A percentile compares a stretch with the other conserved stretches of the same genome.
phyloP scores from a whole-genome alignment of 208 protist genomes.

The Trypanosoma rangeli region DNA sequence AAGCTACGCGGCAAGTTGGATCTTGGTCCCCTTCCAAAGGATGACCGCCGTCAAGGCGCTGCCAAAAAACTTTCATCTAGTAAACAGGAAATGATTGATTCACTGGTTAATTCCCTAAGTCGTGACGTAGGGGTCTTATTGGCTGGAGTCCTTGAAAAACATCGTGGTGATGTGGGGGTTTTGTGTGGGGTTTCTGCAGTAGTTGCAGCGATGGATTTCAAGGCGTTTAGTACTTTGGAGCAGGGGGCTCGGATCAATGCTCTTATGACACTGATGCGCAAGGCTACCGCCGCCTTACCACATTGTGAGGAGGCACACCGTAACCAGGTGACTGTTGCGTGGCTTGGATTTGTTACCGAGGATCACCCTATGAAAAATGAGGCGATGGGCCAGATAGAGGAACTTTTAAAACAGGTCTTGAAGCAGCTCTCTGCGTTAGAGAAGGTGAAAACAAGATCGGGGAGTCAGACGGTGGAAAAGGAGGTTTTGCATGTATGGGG shows the following conservation, averaged over 20 bases:
- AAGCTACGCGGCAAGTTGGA: constrained; percentile 32
- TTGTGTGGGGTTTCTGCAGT: constrained; percentile 46
- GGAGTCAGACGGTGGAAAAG: neutral
- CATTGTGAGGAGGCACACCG: constrained; percentile 31
- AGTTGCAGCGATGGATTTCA: constrained; percentile 54
- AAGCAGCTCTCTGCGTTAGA: constrained; percentile 36
- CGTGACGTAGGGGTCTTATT: constrained; percentile 51
- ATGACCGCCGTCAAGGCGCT: constrained; percentile 23
- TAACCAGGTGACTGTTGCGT: constrained; percentile 54
- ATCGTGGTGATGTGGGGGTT: constrained; percentile 49
- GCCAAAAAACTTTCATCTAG: constrained; percentile 8
- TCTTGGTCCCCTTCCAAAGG: constrained; percentile 37
- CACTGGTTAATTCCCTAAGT: constrained; percentile 43
- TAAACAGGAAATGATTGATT: constrained; percentile 25
- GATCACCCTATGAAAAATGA: constrained; percentile 62
- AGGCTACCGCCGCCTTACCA: constrained; percentile 31
- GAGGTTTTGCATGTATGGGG: constrained; percentile 46
- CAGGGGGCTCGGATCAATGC: constrained; percentile 41
- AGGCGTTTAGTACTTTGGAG: constrained; percentile 47
- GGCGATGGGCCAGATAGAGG: constrained; percentile 66
- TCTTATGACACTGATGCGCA: constrained; percentile 60
- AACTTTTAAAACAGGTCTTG: constrained; percentile 53
- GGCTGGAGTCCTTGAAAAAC: constrained; percentile 45
- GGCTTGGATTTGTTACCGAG: constrained; percentile 57
- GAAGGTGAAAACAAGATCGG: neutral